Evolutionary conservation across 2,329 filamentous ascomycete species (phyloP).

Genomic region (Zymoseptoria crescenta): DNA sequence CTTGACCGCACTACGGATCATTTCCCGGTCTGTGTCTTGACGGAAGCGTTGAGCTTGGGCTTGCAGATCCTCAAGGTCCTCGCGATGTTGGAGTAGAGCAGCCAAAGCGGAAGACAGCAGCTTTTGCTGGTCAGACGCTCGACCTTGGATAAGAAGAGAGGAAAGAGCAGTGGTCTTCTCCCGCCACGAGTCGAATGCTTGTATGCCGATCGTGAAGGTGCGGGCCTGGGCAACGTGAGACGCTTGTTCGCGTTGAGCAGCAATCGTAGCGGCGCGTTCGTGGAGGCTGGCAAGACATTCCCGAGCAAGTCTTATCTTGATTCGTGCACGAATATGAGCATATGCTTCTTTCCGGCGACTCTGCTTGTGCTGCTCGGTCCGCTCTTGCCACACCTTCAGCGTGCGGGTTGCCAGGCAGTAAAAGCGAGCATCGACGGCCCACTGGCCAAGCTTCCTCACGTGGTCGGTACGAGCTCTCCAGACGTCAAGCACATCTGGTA

Average conservation of each 20-base stretch:
- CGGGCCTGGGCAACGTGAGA: constrained; percentile 30
- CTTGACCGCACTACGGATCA: constrained; percentile 43
- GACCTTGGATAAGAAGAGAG: constrained; percentile 29
- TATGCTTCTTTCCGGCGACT: constrained; percentile 50
- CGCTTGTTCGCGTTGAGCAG: constrained; percentile 35
- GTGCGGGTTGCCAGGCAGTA: constrained; percentile 47
- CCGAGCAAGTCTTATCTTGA: constrained; percentile 48
- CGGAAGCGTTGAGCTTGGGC: constrained; percentile 40
- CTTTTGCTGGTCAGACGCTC: constrained; percentile 21
- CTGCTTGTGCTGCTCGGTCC: constrained; percentile 44
- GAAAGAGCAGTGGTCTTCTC: constrained; percentile 17
- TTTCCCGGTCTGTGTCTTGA: constrained; percentile 40
- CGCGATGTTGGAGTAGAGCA: constrained; percentile 20
- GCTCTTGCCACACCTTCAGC: constrained; percentile 45
- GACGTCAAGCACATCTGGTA: constrained; percentile 31
- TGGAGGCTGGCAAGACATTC: constrained; percentile 35
- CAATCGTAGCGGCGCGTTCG: constrained; percentile 26
- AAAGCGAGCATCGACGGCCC: constrained; percentile 49
- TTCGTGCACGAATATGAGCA: constrained; percentile 43
- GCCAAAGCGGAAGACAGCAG: constrained; percentile 30
- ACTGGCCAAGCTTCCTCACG: constrained; percentile 41
- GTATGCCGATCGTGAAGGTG: constrained; percentile 24
- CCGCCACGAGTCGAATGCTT: constrained; percentile 33
- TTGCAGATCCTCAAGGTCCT: constrained; percentile 25
- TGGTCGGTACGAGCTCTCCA: constrained; percentile 35